Base-by-base conservation (phyloP, 306 rosid species). In the Luffa aegyptiaca region DNA sequence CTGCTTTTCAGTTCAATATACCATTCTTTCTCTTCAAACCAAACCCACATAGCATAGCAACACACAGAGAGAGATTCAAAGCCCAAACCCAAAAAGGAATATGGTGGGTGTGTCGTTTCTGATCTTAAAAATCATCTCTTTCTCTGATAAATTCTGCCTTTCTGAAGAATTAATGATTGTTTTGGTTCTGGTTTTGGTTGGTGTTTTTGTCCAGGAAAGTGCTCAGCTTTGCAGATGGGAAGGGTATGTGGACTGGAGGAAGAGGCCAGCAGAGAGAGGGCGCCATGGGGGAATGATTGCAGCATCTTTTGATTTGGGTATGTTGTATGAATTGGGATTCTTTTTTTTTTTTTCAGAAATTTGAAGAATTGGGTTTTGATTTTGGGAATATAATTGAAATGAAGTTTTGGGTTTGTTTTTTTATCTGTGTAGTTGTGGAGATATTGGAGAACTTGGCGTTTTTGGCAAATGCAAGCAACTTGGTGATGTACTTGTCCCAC, bases 251-350 rank as follows among this genome's bases (percentile, higher is more conserved):
- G 91, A 93, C 31, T 95, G 97, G 99, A 93, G 86, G 57, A 93
- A 83, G 81, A 88, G 79, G 14, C 93, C 97, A 18, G 97, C 97
- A 26, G 58, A 83, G 76, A 90, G 80, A 84, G 85, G 77, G 53
- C 90, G 87, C 85, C 99, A 95, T 81, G 97, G 99, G 6, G 99
- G 99, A 89, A 91, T 91, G 93, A 69, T 89, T 13, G 97, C 97
- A 0, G 97, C 97, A 59, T 90, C 90, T 63, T 93, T 91, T 45
- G 97, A 93, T 51, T 78, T 95, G 53, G 97, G 98, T 95, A 10
- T 46, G 91, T 2, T 45, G 9, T 49, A 49, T 12, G 3, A 49
- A 13, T 13, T 49, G 16, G 16, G 16, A 16, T 14, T 42, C 6
- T 1, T 5, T 56, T 8, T 6, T 42, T 42, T 5, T 56, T 8